These are phyloP conservation scores for Ophioceras dolichostomum DNA, from an alignment of 2,329 filamentous ascomycete genomes.

Conservation along the genomic window DNA sequence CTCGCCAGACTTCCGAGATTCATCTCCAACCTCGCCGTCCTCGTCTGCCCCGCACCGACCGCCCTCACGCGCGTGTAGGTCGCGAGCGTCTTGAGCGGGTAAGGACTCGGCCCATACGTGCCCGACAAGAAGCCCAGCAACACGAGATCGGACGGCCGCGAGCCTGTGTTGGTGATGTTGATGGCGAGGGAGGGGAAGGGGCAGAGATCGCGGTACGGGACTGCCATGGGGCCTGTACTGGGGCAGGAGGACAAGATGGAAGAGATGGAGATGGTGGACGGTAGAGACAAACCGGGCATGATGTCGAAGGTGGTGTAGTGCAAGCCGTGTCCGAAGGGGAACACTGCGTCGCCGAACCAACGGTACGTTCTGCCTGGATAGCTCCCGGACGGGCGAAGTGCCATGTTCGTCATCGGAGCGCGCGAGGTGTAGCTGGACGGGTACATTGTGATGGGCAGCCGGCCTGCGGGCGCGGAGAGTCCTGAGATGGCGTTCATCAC, in stretches of 20 bases:
- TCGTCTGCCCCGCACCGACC: conserved; percentile 19
- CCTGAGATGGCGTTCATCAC: conserved; percentile 41
- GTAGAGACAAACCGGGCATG: not conserved
- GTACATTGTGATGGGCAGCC: conserved; percentile 43
- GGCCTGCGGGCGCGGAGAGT: conserved; percentile 33
- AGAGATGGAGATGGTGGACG: not conserved
- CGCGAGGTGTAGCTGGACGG: conserved; percentile 35
- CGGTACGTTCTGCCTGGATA: conserved; percentile 21
- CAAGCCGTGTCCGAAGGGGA: conserved; percentile 41
- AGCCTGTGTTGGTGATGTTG: conserved; percentile 34
- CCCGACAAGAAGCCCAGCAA: conserved; percentile 36
- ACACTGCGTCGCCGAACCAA: conserved; percentile 20
- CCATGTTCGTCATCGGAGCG: conserved; percentile 44
- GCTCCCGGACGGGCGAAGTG: conserved; percentile 24
- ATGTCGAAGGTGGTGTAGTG: conserved; percentile 43
- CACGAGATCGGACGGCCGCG: conserved; percentile 35
- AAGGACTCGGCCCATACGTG: conserved; percentile 31
- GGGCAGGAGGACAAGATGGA: not conserved
- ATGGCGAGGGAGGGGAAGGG: conserved; percentile 5
- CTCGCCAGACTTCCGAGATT: conserved; percentile 36
- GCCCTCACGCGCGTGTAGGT: conserved; percentile 31
- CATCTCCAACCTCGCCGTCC: conserved; percentile 22
- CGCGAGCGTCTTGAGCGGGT: conserved; percentile 38
- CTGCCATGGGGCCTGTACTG: too few relatives aligned
- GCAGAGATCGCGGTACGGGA: not conserved